A percentile compares a stretch with the other conserved stretches of the same genome.
Evolutionary conservation across 345 rosid species (phyloP).

Genomic region (Theobroma cacao): DNA sequence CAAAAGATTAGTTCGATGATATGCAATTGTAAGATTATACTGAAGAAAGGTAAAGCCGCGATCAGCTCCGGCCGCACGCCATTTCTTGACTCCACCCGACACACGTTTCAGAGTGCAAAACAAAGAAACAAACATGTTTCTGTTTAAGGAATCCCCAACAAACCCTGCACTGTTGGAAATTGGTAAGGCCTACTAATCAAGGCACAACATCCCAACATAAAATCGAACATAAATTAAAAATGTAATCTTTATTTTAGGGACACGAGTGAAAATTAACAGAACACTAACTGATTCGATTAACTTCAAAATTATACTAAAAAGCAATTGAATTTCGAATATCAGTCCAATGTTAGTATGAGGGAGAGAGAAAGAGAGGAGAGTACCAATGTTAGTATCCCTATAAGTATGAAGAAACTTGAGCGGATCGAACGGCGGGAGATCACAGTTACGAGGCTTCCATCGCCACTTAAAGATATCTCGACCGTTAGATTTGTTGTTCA

Average conservation of each 20-base stretch:
- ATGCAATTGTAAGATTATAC: slow-evolving; percentile 83
- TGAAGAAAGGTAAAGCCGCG: slow-evolving; percentile 83
- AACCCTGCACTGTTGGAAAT: slow-evolving; percentile 72
- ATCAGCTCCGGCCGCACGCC: slow-evolving; percentile 94
- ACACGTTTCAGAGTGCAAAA: slow-evolving; percentile 70
- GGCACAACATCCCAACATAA: not conserved
- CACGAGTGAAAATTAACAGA: not conserved
- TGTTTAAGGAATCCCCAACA: slow-evolving; percentile 89
- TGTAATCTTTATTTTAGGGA: not conserved
- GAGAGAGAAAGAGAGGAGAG: not conserved
- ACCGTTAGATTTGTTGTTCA: slow-evolving; percentile 65
- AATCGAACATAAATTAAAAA: not conserved
- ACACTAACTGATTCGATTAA: not conserved
- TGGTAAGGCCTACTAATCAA: slow-evolving; percentile 27
- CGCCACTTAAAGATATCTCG: slow-evolving; percentile 69
- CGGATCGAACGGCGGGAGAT: slow-evolving; percentile 66
- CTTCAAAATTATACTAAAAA: not conserved
- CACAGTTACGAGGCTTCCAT: slow-evolving; percentile 72
- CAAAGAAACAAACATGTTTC: slow-evolving; percentile 93
- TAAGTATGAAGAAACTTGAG: slow-evolving; percentile 43
- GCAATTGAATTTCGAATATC: not conserved
- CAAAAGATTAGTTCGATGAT: slow-evolving; percentile 90
- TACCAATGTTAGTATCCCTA: slow-evolving; percentile 76
- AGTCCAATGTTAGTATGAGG: too few relatives aligned
- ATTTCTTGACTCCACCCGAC: slow-evolving; percentile 66